These are phyloP conservation scores for Eucalyptus tenuipes DNA, from an alignment of 345 rosid species.

Conservation along the genomic window DNA sequence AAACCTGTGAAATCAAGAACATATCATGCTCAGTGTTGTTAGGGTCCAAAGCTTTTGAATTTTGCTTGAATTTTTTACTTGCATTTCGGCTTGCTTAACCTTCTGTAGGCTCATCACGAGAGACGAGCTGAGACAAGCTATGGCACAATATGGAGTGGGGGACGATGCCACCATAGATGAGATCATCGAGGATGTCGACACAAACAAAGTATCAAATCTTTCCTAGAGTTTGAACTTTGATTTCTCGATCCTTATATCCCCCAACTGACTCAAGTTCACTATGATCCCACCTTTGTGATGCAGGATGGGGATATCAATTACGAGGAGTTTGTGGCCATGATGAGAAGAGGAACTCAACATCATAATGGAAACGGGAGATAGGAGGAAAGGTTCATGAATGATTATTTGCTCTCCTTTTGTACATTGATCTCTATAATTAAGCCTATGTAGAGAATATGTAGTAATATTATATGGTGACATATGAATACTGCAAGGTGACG, in stretches of 20 bases:
- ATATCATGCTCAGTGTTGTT: not conserved
- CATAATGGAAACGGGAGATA: not conserved
- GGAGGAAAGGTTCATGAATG: not conserved
- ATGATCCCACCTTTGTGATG: not conserved
- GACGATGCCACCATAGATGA: constrained; percentile 73
- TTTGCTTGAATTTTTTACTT: not conserved
- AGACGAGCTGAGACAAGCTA: constrained; percentile 68
- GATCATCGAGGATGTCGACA: constrained; percentile 73
- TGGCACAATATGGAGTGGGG: constrained; percentile 64
- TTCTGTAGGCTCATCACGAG: constrained; percentile 57
- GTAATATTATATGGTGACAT: not conserved
- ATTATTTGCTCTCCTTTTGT: not conserved
- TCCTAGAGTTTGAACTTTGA: no score
- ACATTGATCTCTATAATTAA: not conserved
- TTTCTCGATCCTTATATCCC: not conserved
- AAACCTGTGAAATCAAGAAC: not conserved
- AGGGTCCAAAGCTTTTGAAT: not conserved
- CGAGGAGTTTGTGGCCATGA: constrained; percentile 27
- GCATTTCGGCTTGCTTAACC: not conserved
- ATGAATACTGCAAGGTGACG: not conserved
- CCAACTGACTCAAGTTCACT: not conserved
- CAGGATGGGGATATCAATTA: constrained; percentile 30
- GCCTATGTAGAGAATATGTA: not conserved
- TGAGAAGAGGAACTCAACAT: not conserved
- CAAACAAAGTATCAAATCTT: constrained; percentile 39